Evolutionary conservation across 169 alveolate genomes (phyloP), one percentile per base, ranked within the genome.

Genomic region (Toxoplasma gondii): DNA sequence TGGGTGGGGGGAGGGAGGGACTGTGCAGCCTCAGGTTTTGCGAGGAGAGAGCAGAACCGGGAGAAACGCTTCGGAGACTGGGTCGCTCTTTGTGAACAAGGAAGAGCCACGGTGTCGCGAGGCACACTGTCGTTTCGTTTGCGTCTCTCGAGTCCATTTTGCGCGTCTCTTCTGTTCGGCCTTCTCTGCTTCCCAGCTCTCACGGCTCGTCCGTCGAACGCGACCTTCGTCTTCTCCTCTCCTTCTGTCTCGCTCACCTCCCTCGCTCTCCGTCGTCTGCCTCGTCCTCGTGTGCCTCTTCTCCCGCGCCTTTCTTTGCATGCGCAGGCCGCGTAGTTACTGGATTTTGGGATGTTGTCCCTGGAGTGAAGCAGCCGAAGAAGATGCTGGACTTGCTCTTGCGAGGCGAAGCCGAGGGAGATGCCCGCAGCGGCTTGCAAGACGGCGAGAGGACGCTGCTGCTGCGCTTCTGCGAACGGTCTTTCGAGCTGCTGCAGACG

Each of bases 361-460:
- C 45, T 41, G 44, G 84, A 1, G 39, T 74, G 38, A 22, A n/a
- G 44, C 84, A n/a, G 24, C 84, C 39, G 84, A 31, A 74, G 84
- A 16, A 1, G 44, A 74, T 74, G 84, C 84, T 74, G 44, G 49
- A 74, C 45, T n/a, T 74, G 44, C 84, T 74, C 45, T 0, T n/a
- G 49, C 84, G 84, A 22, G 84, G 84, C 45, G 84, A 74, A n/a
- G 84, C 39, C 27, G 84, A 74, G 84, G 84, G 44, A 16, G 84
- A 74, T 7, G 44, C 2, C 45, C 45, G 44, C 84, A 4, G 44
- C 39, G 44, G 44, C 44, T n/a, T 74, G 49, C 24, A 24, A 16
- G 84, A 74, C 41, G 84, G n/a, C 43, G 84, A 74, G 44, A 1
- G 84, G 19, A 74, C 1, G 44, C 24, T 74, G 9, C 84, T 74